Evolutionary conservation across 2,329 filamentous ascomycete genomes (phyloP), one percentile per base, ranked within the genome.

Genomic region (Fusarium pseudonygamai): DNA sequence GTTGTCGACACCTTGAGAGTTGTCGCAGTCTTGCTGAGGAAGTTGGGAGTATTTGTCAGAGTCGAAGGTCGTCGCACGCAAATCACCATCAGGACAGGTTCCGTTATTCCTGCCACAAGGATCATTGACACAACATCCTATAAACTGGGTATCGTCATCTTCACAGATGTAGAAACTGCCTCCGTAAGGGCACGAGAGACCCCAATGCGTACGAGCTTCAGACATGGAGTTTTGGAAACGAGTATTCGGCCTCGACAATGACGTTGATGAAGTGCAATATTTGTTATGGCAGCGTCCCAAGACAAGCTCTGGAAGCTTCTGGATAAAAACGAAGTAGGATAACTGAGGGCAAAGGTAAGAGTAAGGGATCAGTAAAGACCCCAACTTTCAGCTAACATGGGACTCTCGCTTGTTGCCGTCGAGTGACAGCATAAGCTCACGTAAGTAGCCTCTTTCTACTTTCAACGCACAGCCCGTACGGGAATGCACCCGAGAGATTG

Each of bases 61-160:
- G 30, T 78, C 71, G 73, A 84, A 85, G 11, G 76, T 79, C n/a
- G 79, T 71, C 3, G 75, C 55, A 16, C 75, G 73, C 46, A 84
- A 45, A 36, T 76, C 64, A 6, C 71, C 67, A 14, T 77, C 71
- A 3, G 82, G 82, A 60, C 84, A 85, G 40, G 64, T 45, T 40
- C 82, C 83, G 26, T 75, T 73, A 37, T 71, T 73, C 13, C 63
- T 66, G 28, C 73, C 65, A 73, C 80, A 83, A 6, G 83, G 83
- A 58, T 85, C 72, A 39, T 75, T 74, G 40, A 76, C 75, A 74
- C 84, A 85, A 73, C 84, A 85, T 13, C 84, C 84, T 39, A 85
- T 46, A 63, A 85, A 85, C 64, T 80, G 78, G 9, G 67, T 58
- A 26, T 55, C 60, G 32, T 78, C 77, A 22, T 77, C 76, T 18